Evolutionary conservation across 371 early-diverging fungal genomes (phyloP), one percentile per base, ranked within the genome.

Genomic region (Mortierella sp.): DNA sequence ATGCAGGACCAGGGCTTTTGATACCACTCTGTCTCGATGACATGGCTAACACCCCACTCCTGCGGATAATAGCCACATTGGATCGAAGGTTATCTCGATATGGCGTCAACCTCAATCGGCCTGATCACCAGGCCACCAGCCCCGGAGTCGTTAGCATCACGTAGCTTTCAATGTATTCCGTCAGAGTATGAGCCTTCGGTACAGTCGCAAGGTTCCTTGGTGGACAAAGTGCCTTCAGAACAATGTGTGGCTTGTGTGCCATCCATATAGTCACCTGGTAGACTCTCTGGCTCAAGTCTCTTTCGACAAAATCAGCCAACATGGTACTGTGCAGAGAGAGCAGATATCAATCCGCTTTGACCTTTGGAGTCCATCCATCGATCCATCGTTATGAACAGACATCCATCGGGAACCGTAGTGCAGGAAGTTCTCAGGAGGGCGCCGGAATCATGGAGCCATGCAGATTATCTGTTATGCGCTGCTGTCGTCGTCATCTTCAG

Each of bases 101-200:
- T 34, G 69, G 62, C 1, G 76, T 74, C 28, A 74, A 74, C 14
- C 58, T 74, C 45, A 74, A 74, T 46, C 49, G 42, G 7, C 63
- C 54, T 1, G 68, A 68, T 14, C 47, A 41, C 10, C 23, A 31
- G 39, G 18, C 55, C 2, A 23, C 55, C 28, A 18, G 42, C 0
- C 19, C 65, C 12, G 46, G 58, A 21, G 34, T 56, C 41, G 24
- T 9, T 13, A 48, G 24, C 19, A 21, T 23, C 2, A 7, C 48
- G 5, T 48, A 48, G 48, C 8, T 34, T 4, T 34, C 34, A 34
- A 34, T 4, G 10, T 10, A 34, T n/a, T n/a, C n/a, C n/a, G n/a
- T n/a, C n/a, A n/a, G n/a, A n/a, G n/a, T n/a, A n/a, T n/a, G n/a
- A n/a, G n/a, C n/a, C n/a, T n/a, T n/a, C n/a, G n/a, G n/a, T n/a